These are phyloP conservation scores for Metschnikowia drakensbergensis DNA, from an alignment of 805 yeast species.

Conservation along the genomic window DNA sequence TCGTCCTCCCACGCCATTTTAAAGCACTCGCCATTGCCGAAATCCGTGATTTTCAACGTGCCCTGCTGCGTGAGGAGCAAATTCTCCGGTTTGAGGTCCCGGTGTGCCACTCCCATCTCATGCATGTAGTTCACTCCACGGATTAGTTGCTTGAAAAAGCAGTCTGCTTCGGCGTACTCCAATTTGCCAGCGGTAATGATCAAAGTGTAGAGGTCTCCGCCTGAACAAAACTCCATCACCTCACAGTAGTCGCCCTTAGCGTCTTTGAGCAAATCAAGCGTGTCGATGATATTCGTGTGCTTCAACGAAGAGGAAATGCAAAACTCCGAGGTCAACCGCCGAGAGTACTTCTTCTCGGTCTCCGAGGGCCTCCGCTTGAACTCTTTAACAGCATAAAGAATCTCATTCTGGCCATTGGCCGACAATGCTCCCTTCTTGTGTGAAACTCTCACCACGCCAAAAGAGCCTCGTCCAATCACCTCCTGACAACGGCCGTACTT, in stretches of 20 bases:
- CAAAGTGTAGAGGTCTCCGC: conserved; percentile 75
- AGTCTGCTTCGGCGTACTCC: conserved; percentile 82
- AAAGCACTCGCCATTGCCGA: conserved; percentile 82
- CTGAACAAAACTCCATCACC: conserved; percentile 81
- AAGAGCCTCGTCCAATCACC: conserved; percentile 89
- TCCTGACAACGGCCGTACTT: conserved; percentile 95
- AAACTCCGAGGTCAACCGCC: conserved; percentile 76
- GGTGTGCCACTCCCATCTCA: conserved; percentile 82
- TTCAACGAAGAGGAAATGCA: conserved; percentile 76
- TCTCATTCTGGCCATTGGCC: conserved; percentile 33
- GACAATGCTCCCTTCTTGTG: conserved; percentile 52
- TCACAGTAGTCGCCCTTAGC: conserved; percentile 80
- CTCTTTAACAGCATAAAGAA: conserved; percentile 81
- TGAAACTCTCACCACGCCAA: conserved; percentile 87
- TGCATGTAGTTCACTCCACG: conserved; percentile 87
- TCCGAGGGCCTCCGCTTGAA: conserved; percentile 63
- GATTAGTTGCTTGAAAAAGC: conserved; percentile 81
- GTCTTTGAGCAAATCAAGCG: conserved; percentile 74
- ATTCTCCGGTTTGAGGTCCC: conserved; percentile 89
- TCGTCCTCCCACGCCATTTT: conserved; percentile 80
- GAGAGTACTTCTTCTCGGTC: conserved; percentile 60
- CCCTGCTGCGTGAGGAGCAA: conserved; percentile 71
- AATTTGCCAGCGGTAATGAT: conserved; percentile 74
- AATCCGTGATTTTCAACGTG: conserved; percentile 76
- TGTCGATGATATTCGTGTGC: conserved; percentile 72